Evolutionary conservation across 225 moss, liverwort and hornwort species (phyloP).

Genomic region (Bryoerythrophyllum caledonicum): DNA sequence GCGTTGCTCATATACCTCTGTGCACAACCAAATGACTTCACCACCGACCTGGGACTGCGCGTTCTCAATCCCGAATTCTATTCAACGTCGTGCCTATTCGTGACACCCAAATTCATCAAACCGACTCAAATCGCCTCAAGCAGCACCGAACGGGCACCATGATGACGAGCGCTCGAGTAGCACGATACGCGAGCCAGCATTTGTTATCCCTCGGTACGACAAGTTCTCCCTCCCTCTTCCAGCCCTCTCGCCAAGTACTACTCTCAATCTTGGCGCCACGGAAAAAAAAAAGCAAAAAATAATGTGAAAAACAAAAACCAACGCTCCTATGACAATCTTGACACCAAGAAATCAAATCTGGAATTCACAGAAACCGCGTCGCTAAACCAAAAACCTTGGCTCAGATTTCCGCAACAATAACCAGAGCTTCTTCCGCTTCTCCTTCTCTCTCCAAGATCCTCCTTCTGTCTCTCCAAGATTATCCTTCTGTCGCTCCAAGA

Average conservation of each 20-base stretch:
- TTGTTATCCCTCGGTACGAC: constrained; percentile 18
- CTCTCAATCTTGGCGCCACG: constrained; percentile 3
- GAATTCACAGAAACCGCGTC: not conserved
- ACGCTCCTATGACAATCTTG: not conserved
- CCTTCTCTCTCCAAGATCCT: not conserved
- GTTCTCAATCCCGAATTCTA: not conserved
- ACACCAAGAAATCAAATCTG: not conserved
- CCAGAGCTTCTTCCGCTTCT: not conserved
- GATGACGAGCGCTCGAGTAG: constrained; percentile 25
- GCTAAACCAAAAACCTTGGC: constrained; percentile 12
- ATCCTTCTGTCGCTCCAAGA: no score
- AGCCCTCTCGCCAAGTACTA: constrained; percentile 12
- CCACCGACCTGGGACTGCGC: constrained; percentile 8
- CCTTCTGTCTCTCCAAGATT: no score
- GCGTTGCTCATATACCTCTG: not conserved
- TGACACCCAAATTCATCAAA: constrained; percentile 11
- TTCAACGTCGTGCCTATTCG: constrained; percentile 7
- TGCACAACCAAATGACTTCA: not conserved
- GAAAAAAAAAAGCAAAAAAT: no score
- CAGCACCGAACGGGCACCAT: not conserved
- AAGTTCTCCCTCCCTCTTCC: constrained; percentile 19
- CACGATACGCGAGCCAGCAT: constrained; percentile 27
- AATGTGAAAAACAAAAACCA: not conserved
- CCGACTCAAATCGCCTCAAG: constrained; percentile 10
- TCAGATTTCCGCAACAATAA: not conserved